Evolutionary conservation across 2,329 filamentous ascomycete species (phyloP).

Genomic region (Colletotrichum paranaense): DNA sequence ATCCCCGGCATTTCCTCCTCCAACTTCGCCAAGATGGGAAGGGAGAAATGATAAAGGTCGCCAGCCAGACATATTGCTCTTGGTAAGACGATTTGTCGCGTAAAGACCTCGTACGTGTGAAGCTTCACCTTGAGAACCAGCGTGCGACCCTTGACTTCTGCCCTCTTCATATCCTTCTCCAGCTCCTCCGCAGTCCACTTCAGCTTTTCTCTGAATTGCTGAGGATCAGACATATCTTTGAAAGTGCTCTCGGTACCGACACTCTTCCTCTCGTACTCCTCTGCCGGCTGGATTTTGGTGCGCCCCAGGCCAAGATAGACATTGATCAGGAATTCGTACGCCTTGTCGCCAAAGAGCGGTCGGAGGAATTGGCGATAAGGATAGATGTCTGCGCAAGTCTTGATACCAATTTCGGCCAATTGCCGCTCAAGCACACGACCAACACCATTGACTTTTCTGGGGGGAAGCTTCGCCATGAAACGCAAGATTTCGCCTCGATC

Average conservation of each 20-base stretch:
- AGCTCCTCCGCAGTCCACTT: slow-evolving; percentile 85
- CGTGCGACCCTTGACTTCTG: slow-evolving; percentile 89
- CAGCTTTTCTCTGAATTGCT: slow-evolving; percentile 80
- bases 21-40: slow-evolving; percentile 87
- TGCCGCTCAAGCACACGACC: slow-evolving; percentile 94
- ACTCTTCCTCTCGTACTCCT: slow-evolving; percentile 91
- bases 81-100: slow-evolving; percentile 80
- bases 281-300: slow-evolving; percentile 85
- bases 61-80: slow-evolving; percentile 79
- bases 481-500: slow-evolving; percentile 81
- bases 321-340: slow-evolving; percentile 85
- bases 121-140: slow-evolving; percentile 93
- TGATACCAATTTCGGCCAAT: slow-evolving; percentile 86
- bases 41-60: slow-evolving; percentile 83
- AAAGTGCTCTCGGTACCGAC: slow-evolving; percentile 96
- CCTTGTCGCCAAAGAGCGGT: slow-evolving; percentile 90
- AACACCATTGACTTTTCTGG: slow-evolving; percentile 94
- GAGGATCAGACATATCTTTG: slow-evolving; percentile 77
- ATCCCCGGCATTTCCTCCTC: slow-evolving; percentile 85
- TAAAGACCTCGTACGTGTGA: slow-evolving; percentile 92
- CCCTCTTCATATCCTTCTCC: slow-evolving; percentile 83
- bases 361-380: slow-evolving; percentile 77
- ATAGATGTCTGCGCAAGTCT: slow-evolving; percentile 90
- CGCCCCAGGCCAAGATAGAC: slow-evolving; percentile 89
- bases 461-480: slow-evolving; percentile 87